Evolutionary conservation across 2,329 filamentous ascomycete genomes (phyloP), one percentile per base, ranked within the genome.

Genomic region (Phoma sp.): DNA sequence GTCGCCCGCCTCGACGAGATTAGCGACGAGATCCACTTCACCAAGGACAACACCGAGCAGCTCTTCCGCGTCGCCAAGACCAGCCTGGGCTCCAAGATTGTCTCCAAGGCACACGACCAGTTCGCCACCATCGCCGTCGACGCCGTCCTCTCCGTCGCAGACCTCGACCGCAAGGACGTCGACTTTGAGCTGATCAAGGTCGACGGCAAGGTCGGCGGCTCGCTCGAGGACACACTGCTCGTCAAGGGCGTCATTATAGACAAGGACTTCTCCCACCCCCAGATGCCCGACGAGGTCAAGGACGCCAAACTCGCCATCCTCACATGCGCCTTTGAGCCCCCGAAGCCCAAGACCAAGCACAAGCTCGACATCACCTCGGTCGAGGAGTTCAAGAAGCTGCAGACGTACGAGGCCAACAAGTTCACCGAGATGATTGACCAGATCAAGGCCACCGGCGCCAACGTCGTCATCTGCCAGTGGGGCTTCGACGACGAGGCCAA

Each of bases 111-210:
- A 34, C 95, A 99, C 78, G 93, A 98, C 77, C 93, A 98, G 75
- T 99, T 99, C 73, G 90, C 95, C 71, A 89, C 96, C 65, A 99
- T 99, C 70, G 95, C 95, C 47, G 92, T 99, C 38, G 95, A 99
- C 72, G 96, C 95, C 36, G 93, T 99, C 42, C 85, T 99, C 56
- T 96, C 93, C 2, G 96, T 99, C 54, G 95, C 95, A 46, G 95
- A 99, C 74, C 83, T 99, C 49, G 92, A 97, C 74, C 89, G 93
- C 62, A 96, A 92, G 79, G 95, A 99, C 72, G 96, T 99, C 57
- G 93, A 99, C 74, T 99, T 99, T 73, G 95, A 99, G 80, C 81
- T 99, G 66, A 99, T 99, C 82, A 99, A 99, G 84, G 93, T 99
- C 45, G 95, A 99, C 71, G 93, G 95, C 69, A 99, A 99, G 83